These are phyloP conservation scores for Colletotrichum euphorbiae DNA, from an alignment of 2,329 filamentous ascomycete genomes.

Conservation along the genomic window DNA sequence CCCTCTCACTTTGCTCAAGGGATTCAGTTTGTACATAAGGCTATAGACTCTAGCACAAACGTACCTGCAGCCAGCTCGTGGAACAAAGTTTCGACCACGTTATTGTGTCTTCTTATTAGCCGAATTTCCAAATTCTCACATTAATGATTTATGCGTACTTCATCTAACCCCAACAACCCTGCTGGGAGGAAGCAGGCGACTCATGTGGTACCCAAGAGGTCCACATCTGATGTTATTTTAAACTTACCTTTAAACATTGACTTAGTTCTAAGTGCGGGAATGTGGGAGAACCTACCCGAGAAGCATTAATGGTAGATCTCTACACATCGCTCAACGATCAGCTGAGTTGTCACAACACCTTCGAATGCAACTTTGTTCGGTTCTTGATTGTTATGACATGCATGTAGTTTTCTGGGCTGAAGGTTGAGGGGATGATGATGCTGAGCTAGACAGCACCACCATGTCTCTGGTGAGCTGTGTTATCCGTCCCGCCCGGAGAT, in stretches of 20 bases:
- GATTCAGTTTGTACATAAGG: too few species aligned
- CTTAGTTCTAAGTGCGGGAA: background rate
- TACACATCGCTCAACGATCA: background rate
- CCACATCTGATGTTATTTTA: slow-evolving; percentile 5
- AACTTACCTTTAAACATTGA: background rate
- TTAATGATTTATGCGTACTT: background rate
- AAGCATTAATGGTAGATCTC: background rate
- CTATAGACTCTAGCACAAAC: too few species aligned
- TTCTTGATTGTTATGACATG: background rate
- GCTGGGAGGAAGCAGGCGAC: background rate
- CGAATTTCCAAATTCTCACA: too few species aligned
- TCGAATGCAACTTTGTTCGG: background rate
- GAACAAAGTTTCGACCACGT: background rate
- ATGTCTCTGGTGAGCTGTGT: background rate
- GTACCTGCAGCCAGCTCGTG: too few species aligned
- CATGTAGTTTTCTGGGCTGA: background rate
- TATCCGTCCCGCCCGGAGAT: slow-evolving; percentile 1
- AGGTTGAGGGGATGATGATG: background rate
- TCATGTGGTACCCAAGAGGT: background rate
- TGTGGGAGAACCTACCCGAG: background rate
- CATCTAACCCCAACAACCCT: background rate
- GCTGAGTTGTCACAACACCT: background rate
- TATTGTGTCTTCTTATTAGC: too few species aligned
- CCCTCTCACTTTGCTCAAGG: too few species aligned
- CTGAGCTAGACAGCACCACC: background rate